Percentiles rank a stretch among this genome's conserved stretches.
These are phyloP conservation scores for Puccinia sorghi DNA, from an alignment of 1,284 basidiomycete species.

Conservation along the genomic window DNA sequence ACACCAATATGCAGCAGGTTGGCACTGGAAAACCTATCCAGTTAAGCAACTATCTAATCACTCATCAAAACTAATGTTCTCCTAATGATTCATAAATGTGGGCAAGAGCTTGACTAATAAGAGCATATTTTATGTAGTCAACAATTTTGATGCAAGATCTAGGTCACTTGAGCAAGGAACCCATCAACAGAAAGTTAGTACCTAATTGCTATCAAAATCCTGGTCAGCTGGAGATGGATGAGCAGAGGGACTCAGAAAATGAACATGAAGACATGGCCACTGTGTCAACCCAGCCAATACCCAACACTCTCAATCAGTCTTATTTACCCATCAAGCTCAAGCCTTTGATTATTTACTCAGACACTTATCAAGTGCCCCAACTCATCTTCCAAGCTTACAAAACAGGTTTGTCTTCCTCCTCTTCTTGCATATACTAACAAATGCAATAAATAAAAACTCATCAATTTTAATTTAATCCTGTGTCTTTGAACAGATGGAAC, in stretches of 20 bases:
- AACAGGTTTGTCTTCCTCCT: not conserved
- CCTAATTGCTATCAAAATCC: not conserved
- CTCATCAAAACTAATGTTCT: not conserved
- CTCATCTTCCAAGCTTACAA: constrained; percentile 38
- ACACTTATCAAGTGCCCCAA: constrained; percentile 30
- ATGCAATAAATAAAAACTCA: not conserved
- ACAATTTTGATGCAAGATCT: not conserved
- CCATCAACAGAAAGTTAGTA: constrained; percentile 1
- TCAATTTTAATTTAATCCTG: not conserved
- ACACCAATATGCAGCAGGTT: not conserved
- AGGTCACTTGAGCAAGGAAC: not conserved
- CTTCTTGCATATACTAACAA: not conserved
- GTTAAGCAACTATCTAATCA: constrained; percentile 18
- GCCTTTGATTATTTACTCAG: constrained; percentile 20
- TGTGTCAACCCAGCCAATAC: not conserved
- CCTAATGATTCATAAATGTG: not conserved
- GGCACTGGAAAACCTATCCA: not conserved
- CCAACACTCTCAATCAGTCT: not conserved
- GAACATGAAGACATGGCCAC: not conserved
- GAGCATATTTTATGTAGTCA: not conserved
- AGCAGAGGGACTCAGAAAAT: too few relatives aligned
- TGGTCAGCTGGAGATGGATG: not conserved
- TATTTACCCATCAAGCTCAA: constrained; percentile 6
- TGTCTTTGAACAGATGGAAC: constrained; percentile 24
- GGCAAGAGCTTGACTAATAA: too few relatives aligned